Evolutionary conservation across 352 stramenopile species (phyloP).

Genomic region (Phytopythium mirpurense): DNA sequence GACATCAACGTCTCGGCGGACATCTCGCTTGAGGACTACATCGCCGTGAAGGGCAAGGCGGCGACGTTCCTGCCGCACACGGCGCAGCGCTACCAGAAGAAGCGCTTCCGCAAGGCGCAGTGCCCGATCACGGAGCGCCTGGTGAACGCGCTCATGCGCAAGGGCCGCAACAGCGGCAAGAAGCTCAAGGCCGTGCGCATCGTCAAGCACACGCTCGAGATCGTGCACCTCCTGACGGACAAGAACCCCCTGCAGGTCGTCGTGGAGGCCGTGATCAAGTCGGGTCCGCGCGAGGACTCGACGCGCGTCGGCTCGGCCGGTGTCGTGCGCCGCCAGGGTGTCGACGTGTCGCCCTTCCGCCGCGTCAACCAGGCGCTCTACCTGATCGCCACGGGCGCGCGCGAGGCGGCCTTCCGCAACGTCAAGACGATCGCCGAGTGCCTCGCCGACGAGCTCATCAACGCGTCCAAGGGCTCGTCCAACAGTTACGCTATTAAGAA

Average conservation of each 20-base stretch:
- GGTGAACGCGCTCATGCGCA: constrained; percentile 97
- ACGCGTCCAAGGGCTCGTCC: constrained; percentile 98
- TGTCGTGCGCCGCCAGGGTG: constrained; percentile 99
- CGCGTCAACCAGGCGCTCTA: constrained; percentile 99
- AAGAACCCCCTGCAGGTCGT: constrained; percentile 99
- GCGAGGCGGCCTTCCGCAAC: constrained; percentile 99
- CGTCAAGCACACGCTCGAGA: constrained; percentile 98
- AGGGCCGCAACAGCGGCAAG: constrained; percentile 99
- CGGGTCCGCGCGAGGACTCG: constrained; percentile 98
- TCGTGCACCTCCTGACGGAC: constrained; percentile 99
- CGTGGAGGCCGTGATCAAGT: constrained; percentile 90
- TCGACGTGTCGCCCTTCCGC: constrained; percentile 99
- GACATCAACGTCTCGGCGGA: constrained; percentile 97
- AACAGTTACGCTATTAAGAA: constrained; percentile 99
- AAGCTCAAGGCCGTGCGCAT: constrained; percentile 99
- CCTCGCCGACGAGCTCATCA: constrained; percentile 99
- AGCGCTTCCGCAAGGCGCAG: constrained; percentile 99
- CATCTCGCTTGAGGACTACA: constrained; percentile 99
- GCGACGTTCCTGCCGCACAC: constrained; percentile 99
- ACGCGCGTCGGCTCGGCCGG: constrained; percentile 98
- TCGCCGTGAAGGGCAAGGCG: constrained; percentile 98
- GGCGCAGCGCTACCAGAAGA: constrained; percentile 99
- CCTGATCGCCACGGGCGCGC: constrained; percentile 96
- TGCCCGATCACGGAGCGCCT: constrained; percentile 99
- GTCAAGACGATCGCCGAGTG: constrained; percentile 99